phyloP scores from a whole-genome alignment of 805 yeast genomes.

The Saturnispora diversa region DNA sequence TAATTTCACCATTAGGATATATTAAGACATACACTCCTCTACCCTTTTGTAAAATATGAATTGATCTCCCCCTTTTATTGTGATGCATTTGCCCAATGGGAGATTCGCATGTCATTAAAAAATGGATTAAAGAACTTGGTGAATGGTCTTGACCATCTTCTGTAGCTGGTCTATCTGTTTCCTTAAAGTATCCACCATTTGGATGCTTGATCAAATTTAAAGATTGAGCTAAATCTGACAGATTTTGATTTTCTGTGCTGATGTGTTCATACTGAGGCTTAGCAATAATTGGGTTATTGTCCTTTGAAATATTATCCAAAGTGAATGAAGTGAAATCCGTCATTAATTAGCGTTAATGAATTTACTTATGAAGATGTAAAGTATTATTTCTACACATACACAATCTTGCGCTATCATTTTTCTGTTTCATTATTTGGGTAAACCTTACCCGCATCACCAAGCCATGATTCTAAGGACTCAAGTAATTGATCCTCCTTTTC shows the following conservation, averaged over 20 bases:
- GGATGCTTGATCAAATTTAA: slow-evolving; percentile 36
- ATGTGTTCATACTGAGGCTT: slow-evolving; percentile 22
- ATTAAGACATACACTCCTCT: slow-evolving; percentile 48
- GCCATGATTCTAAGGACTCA: slow-evolving; percentile 49
- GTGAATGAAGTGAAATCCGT: slow-evolving; percentile 14
- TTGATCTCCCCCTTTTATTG: slow-evolving; percentile 41
- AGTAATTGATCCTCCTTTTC: slow-evolving; percentile 52
- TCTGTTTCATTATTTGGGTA: not conserved
- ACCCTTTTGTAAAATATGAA: slow-evolving; percentile 48
- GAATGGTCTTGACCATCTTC: not conserved
- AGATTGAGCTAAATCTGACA: slow-evolving; percentile 30
- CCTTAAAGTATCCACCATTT: slow-evolving; percentile 52
- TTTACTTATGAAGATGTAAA: too few relatives aligned
- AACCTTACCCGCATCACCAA: slow-evolving; percentile 36
- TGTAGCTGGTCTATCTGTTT: slow-evolving; percentile 42
- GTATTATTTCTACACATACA: too few relatives aligned
- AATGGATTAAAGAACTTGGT: slow-evolving; percentile 43
- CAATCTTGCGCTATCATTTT: not conserved
- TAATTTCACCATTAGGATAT: slow-evolving; percentile 42
- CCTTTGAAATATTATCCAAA: slow-evolving; percentile 18
- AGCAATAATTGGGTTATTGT: slow-evolving; percentile 14
- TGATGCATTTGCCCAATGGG: slow-evolving; percentile 45
- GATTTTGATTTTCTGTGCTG: slow-evolving; percentile 14
- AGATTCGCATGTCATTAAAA: slow-evolving; percentile 42
- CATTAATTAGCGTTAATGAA: not conserved